Evolutionary conservation across 2,329 filamentous ascomycete species (phyloP), one percentile per base, ranked within the genome.

Genomic region (Xylariaceae sp.): DNA sequence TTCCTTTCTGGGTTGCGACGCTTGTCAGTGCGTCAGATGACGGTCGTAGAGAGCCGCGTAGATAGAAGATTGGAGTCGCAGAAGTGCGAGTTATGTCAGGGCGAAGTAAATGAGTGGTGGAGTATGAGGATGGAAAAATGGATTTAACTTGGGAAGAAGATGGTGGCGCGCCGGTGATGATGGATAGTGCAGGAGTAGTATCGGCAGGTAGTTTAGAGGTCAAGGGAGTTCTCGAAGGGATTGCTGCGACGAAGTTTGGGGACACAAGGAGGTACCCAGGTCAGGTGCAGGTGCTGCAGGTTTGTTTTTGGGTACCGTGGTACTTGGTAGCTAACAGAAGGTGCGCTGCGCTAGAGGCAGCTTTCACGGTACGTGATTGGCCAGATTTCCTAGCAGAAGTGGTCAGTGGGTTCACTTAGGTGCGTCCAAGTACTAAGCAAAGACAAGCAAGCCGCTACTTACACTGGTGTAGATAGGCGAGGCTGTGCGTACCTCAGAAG

Each of bases 191-290:
- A 45, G 13, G 9, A 45, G 13, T 45, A 15, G 42, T 45, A 45
- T 42, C 37, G 35, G 17, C 5, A 11, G 34, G 53, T 23, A 53
- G 55, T 13, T 44, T 42, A 13, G 48, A 51, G 45, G 53, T 52
- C 47, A 53, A 52, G 61, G 57, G 57, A 59, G 62, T 54, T 63
- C 54, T 63, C 47, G 57, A 57, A 62, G 53, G 44, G 60, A 60
- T 58, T 62, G 47, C 59, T 50, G 62, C 60, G 58, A 63, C 59
- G 37, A 56, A 59, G 53, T 53, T 56, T 61, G 61, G 44, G 48
- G 30, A 42, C 8, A 55, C 23, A 50, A 30, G 30, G 10, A 37
- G 51, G 42, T 45, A 47, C 17, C 17, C 48, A 51, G n/a, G 15
- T 23, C 34, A 52, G 50, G 48, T n/a, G 15, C 23, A 30, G 23